Conservation (phyloP, 163 green algal species). For the Chlorella variabilis region DNA sequence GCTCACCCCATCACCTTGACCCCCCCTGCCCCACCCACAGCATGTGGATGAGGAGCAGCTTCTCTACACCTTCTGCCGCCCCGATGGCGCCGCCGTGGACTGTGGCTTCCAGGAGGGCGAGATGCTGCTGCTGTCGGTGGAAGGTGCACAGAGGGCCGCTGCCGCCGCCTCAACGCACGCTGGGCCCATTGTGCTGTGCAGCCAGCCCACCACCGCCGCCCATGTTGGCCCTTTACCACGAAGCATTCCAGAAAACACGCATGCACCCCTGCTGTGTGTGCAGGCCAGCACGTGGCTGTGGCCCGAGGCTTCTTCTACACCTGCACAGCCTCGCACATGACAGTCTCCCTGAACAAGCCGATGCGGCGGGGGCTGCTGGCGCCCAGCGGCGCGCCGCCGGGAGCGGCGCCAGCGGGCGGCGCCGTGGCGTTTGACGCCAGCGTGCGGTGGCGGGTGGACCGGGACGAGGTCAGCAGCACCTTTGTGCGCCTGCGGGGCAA, state of each 20-base stretch:
- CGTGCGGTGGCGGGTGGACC: constrained; percentile 83
- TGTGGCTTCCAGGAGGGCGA: constrained; percentile 66
- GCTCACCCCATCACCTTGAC: background rate
- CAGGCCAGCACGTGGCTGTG: constrained; percentile 61
- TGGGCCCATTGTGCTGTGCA: too few relatives aligned
- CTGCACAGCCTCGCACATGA: constrained; percentile 32
- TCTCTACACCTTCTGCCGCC: constrained; percentile 48
- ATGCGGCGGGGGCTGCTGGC: constrained; percentile 48
- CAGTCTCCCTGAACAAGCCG: constrained; percentile 45
- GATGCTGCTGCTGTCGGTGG: constrained; percentile 72
- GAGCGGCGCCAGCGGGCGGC: background rate
- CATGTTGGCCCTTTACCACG: background rate
- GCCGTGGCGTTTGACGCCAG: background rate
- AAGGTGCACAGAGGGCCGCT: constrained; percentile 45
- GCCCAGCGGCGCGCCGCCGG: background rate
- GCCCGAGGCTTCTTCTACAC: constrained; percentile 47
- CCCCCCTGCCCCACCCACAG: background rate
- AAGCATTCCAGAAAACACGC: too few relatives aligned
- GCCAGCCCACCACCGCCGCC: too few relatives aligned
- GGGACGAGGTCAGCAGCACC: constrained; percentile 75
- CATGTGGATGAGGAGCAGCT: constrained; percentile 30
- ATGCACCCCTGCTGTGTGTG: background rate
- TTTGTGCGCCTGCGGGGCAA: constrained; percentile 69
- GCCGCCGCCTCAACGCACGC: too few relatives aligned
- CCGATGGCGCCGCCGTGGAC: constrained; percentile 9